phyloP scores from a whole-genome alignment of 768 basidiomycete genomes.

The Tylopilus balloui region DNA sequence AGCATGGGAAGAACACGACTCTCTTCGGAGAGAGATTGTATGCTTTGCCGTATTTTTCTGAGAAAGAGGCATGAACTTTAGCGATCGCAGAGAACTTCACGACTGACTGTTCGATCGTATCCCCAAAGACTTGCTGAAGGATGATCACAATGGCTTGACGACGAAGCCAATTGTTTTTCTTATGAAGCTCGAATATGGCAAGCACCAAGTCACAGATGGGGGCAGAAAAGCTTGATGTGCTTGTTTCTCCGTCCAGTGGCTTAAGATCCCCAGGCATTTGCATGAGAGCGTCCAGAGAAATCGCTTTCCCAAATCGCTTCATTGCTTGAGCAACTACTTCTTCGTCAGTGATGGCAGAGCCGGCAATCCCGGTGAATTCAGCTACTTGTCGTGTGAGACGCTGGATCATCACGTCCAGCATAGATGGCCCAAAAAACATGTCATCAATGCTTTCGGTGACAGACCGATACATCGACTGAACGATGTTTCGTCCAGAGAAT shows the following conservation, averaged over 20 bases:
- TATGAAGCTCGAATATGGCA: slow-evolving; percentile 91
- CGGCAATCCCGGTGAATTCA: slow-evolving; percentile 80
- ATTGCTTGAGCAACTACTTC: slow-evolving; percentile 80
- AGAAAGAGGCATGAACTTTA: slow-evolving; percentile 2
- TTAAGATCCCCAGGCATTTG: slow-evolving; percentile 75
- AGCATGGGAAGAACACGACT: slow-evolving; percentile 66
- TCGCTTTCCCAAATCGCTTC: slow-evolving; percentile 60
- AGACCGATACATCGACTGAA: slow-evolving; percentile 84
- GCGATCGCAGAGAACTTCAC: not conserved
- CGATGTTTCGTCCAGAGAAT: slow-evolving; percentile 70
- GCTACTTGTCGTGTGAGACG: slow-evolving; percentile 86
- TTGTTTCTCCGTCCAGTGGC: slow-evolving; percentile 83
- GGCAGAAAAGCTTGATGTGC: slow-evolving; percentile 81
- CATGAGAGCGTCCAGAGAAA: slow-evolving; percentile 65
- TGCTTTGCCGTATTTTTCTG: slow-evolving; percentile 85
- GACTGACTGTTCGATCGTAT: slow-evolving; percentile 88
- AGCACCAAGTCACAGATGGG: slow-evolving; percentile 93
- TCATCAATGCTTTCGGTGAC: slow-evolving; percentile 96
- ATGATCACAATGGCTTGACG: slow-evolving; percentile 96
- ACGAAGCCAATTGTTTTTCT: slow-evolving; percentile 94
- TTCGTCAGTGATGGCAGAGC: slow-evolving; percentile 75
- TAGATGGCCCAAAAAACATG: slow-evolving; percentile 93
- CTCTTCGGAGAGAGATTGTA: slow-evolving; percentile 62
- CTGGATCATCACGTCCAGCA: slow-evolving; percentile 93
- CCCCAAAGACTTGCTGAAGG: slow-evolving; percentile 90